Base-by-base conservation (phyloP, 2,329 filamentous ascomycete genomes). In the Trichophyton rubrum region DNA sequence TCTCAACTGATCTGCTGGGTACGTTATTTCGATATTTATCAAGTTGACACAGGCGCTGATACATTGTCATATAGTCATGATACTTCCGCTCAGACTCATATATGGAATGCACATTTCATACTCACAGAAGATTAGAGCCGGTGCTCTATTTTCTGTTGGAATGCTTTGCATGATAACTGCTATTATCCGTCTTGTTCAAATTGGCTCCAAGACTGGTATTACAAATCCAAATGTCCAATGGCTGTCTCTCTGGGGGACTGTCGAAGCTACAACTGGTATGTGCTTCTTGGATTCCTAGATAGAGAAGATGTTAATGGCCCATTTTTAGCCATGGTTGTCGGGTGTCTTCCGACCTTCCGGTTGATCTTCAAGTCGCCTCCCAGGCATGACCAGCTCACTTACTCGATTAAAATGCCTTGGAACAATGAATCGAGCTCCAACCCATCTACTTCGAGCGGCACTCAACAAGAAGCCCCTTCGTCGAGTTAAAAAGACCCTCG, bases 21-120 rank as follows among this genome's bases (percentile, higher is more conserved):
- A 65, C 22, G 61, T 35, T n/a, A 4, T 1, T 13, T 13, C 11
- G 9, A 55, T 33, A 41, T 27, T 8, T 11, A 27, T 53, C 30
- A 45, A 40, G 8, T 13, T 41, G 11, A 51, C 33, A 9, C 45
- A 43, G 30, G 7, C 1, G 40, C 40, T 59, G 9, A 27, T 35
- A 27, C 15, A 30, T 33, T 35, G n/a, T 45, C 1, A 58, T 20
- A 70, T 20, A 71, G 69, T 72, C 24, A 72, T 71, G 68, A 61
- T 62, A 2, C 66, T 73, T 13, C 69, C 68, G 0, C 61, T 72
- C 3, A 61, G 64, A 5, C 66, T 73, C 11, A 63, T 72, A 24
- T 66, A 66, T 56, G 66, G 67, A 11, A 64, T 70, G 5, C 65
- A 62, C 15, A 68, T 72, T 35, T 68, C 64, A 45, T 8, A 56